These are phyloP conservation scores for Phytophthora pini DNA, from an alignment of 352 stramenopile species.

Conservation along the genomic window DNA sequence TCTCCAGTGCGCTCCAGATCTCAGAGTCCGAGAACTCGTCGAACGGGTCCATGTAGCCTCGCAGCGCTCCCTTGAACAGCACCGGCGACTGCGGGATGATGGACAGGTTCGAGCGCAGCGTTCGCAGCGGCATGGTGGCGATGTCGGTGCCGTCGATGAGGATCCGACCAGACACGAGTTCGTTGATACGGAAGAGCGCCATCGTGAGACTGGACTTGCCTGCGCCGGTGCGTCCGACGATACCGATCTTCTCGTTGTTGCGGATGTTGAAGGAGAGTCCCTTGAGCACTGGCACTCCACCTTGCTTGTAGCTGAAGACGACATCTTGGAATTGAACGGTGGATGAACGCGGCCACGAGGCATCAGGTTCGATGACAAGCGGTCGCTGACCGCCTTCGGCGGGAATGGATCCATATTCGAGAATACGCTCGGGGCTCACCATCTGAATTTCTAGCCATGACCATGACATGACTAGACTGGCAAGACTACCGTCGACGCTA, in stretches of 20 bases:
- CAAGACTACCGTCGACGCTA: slow-evolving; percentile 84
- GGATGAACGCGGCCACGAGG: slow-evolving; percentile 74
- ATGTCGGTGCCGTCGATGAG: slow-evolving; percentile 54
- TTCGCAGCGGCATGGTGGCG: slow-evolving; percentile 36
- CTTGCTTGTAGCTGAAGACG: slow-evolving; percentile 77
- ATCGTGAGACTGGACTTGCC: slow-evolving; percentile 89
- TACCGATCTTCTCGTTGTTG: slow-evolving; percentile 63
- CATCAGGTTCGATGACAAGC: slow-evolving; percentile 26
- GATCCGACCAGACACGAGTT: slow-evolving; percentile 62
- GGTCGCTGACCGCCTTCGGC: slow-evolving; percentile 31
- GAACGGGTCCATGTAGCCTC: slow-evolving; percentile 92
- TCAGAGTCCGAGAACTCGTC: slow-evolving; percentile 75
- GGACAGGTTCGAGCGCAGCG: slow-evolving; percentile 39
- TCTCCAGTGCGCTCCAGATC: slow-evolving; percentile 42
- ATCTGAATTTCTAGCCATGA: slow-evolving; percentile 51
- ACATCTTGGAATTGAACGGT: slow-evolving; percentile 86
- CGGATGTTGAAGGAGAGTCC: too few species aligned
- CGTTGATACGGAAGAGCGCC: slow-evolving; percentile 88
- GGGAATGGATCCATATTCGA: slow-evolving; percentile 41
- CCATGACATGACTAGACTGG: slow-evolving; percentile 44
- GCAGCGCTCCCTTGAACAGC: slow-evolving; percentile 89
- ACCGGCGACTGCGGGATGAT: slow-evolving; percentile 72
- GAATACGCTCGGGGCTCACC: slow-evolving; percentile 61
- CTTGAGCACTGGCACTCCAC: too few species aligned
- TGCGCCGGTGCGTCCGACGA: slow-evolving; percentile 88